Percentiles rank a stretch among this genome's conserved stretches.
Evolutionary conservation across 108 stramenopile genomes (phyloP).

Genomic region (Pseudonitzschia multiseries): DNA sequence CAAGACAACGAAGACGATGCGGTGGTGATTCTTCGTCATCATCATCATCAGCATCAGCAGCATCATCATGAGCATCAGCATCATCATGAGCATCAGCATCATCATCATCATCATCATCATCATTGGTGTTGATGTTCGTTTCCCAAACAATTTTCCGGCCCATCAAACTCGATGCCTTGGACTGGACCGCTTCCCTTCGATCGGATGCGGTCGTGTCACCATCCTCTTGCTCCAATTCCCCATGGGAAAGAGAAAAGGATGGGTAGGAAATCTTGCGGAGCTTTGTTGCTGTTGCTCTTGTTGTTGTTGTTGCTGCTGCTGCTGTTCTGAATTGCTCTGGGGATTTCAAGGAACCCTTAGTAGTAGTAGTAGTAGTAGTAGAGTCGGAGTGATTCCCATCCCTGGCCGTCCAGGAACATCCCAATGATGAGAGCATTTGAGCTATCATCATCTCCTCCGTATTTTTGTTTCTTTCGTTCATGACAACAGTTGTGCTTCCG

Average conservation of each 20-base stretch:
- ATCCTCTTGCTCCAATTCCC: background rate
- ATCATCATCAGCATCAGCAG: too few species aligned
- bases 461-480: background rate
- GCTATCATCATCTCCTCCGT: background rate
- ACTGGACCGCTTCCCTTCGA: background rate
- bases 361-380: too few species aligned
- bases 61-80: too few species aligned
- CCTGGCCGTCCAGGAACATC: background rate
- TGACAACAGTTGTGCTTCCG: background rate
- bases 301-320: background rate
- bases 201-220: background rate
- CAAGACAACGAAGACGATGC: too few species aligned
- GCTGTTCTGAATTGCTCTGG: too few species aligned
- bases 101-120: too few species aligned
- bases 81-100: too few species aligned
- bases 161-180: constrained; percentile 3
- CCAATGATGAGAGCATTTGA: background rate
- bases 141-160: background rate
- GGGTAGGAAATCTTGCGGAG: background rate
- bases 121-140: too few species aligned
- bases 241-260: constrained; percentile 4
- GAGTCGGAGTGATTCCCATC: background rate
- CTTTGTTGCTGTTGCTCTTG: background rate
- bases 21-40: too few species aligned
- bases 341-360: too few species aligned